These are phyloP conservation scores for Phylloporus scabripes DNA, from an alignment of 768 basidiomycete species.

Conservation along the genomic window DNA sequence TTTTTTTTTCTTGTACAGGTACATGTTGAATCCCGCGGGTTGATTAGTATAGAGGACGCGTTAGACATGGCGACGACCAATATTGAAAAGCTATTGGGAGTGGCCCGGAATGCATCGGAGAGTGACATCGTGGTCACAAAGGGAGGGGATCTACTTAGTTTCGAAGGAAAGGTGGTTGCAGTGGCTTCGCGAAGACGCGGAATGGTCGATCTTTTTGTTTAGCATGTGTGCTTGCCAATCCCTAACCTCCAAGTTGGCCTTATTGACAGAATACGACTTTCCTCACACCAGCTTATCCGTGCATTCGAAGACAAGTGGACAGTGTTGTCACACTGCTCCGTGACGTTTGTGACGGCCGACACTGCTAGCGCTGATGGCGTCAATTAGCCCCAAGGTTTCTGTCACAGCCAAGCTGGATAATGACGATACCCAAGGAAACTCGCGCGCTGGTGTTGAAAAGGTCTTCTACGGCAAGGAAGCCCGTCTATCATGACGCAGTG, in stretches of 20 bases:
- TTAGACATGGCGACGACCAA: slow-evolving; percentile 39
- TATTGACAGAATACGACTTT: no score
- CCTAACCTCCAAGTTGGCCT: no score
- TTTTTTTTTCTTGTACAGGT: slow-evolving; percentile 19
- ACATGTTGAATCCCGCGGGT: slow-evolving; percentile 35
- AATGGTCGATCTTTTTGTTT: slow-evolving; percentile 34
- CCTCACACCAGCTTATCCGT: no score
- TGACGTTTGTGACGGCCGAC: no score
- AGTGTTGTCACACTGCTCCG: no score
- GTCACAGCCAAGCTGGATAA: background rate
- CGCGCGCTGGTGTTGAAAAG: slow-evolving; percentile 46
- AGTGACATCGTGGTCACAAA: slow-evolving; percentile 38
- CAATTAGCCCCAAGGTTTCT: background rate
- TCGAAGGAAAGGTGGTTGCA: slow-evolving; percentile 41
- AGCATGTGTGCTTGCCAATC: background rate
- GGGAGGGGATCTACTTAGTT: slow-evolving; percentile 37
- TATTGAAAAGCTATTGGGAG: slow-evolving; percentile 39
- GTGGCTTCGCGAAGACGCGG: slow-evolving; percentile 35
- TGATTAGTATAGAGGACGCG: slow-evolving; percentile 35
- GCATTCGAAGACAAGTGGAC: no score
- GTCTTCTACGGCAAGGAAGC: slow-evolving; percentile 34
- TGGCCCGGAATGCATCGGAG: slow-evolving; percentile 13
- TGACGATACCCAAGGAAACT: slow-evolving; percentile 37
- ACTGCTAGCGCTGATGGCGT: no score
- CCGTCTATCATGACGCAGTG: slow-evolving; percentile 52